Percentiles rank a stretch among this genome's conserved stretches.
phyloP scores from a whole-genome alignment of 306 rosid genomes.

The Citrullus amarus region DNA sequence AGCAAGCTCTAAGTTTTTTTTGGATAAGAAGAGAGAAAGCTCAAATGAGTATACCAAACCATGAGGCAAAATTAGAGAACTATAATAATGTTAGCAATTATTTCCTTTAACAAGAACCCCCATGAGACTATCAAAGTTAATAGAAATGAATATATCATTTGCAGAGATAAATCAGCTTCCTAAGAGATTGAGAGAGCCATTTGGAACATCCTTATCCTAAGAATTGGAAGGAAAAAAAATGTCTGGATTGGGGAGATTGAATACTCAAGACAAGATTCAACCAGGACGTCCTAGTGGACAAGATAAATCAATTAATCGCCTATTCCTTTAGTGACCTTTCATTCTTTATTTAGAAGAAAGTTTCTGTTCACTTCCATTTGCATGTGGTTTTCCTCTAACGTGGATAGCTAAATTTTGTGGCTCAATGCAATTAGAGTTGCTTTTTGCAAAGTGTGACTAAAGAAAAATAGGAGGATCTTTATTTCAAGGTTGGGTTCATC shows the following conservation, averaged over 20 bases:
- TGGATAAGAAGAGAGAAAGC: constrained; percentile 2
- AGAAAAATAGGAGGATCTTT: neutral
- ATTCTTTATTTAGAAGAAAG: neutral
- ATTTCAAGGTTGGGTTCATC: neutral
- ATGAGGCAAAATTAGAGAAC: neutral
- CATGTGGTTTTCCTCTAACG: neutral
- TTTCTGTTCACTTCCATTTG: neutral
- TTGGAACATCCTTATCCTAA: neutral
- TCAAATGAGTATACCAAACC: neutral
- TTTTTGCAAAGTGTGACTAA: neutral
- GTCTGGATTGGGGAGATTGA: neutral
- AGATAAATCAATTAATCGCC: neutral
- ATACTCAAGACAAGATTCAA: neutral
- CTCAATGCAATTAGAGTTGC: neutral
- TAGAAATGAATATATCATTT: neutral
- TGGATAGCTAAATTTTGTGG: neutral
- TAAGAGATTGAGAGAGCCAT: neutral
- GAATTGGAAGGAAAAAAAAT: neutral
- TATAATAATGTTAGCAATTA: neutral
- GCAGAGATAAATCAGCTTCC: neutral
- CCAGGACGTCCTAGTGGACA: neutral
- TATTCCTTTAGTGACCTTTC: neutral
- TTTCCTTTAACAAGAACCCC: neutral
- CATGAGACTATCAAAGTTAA: neutral
- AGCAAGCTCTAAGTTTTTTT: neutral